phyloP scores from a whole-genome alignment of 1,284 basidiomycete species.

The Tausonia pullulans region DNA sequence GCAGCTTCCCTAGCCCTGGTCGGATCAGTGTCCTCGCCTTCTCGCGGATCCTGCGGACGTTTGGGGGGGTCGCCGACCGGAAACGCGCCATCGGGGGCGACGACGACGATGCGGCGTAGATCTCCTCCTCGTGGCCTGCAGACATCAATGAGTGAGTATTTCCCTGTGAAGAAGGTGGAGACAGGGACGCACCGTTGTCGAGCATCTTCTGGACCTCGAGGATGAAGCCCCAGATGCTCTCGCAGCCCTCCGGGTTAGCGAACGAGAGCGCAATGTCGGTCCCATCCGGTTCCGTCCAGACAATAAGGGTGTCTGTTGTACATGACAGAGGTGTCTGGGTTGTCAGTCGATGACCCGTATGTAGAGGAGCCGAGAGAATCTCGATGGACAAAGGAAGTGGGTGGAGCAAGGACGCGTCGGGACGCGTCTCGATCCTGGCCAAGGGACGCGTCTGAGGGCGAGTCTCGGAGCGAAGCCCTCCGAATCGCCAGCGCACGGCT shows the following conservation, averaged over 20 bases:
- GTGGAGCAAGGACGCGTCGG: too few relatives aligned
- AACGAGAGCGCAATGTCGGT: constrained; percentile 95
- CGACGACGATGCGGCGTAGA: neutral
- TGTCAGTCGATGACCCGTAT: too few relatives aligned
- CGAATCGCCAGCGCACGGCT: too few relatives aligned
- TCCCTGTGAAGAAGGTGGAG: too few relatives aligned
- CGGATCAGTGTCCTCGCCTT: neutral
- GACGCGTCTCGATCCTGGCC: too few relatives aligned
- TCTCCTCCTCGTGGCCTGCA: constrained; percentile 1
- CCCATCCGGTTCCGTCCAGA: constrained; percentile 95
- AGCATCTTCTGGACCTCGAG: constrained; percentile 64
- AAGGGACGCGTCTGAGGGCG: too few relatives aligned
- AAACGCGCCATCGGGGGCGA: neutral
- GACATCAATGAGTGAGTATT: too few relatives aligned
- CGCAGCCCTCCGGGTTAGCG: constrained; percentile 89
- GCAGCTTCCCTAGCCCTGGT: neutral
- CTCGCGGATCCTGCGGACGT: too few relatives aligned
- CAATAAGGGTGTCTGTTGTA: constrained; percentile 78
- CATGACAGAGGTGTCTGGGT: neutral
- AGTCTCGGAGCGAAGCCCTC: too few relatives aligned
- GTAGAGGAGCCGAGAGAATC: neutral
- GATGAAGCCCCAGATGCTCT: constrained; percentile 97
- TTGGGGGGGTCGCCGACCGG: too few relatives aligned
- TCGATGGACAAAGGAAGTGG: too few relatives aligned
- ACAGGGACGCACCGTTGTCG: constrained; percentile 1